These are phyloP conservation scores for Chalciporus sphaerocephalus DNA, from an alignment of 768 basidiomycete genomes.

Conservation along the genomic window DNA sequence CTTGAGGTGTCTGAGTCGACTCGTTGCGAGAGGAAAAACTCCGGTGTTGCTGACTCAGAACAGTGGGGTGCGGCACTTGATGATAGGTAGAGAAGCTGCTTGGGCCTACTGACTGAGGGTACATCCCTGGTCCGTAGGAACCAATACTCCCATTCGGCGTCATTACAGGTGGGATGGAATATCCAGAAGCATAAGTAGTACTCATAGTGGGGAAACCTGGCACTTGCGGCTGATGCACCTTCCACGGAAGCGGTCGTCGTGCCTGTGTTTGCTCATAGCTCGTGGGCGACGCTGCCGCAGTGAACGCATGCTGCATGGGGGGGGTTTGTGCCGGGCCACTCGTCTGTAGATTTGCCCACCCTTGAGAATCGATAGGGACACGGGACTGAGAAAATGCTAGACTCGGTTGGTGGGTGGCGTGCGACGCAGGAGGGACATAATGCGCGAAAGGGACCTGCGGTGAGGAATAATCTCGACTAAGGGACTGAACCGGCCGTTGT, in stretches of 20 bases:
- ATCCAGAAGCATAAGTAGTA: background rate
- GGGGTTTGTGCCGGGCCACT: conserved; percentile 2
- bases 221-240: conserved; percentile 6
- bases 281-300: conserved; percentile 1
- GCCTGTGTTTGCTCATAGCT: conserved; percentile 3
- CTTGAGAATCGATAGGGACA: background rate
- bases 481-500: background rate
- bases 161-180: conserved; percentile 6
- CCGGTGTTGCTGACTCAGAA: conserved; percentile 3
- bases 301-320: background rate
- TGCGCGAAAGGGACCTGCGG: background rate
- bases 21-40: background rate
- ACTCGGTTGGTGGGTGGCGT: background rate
- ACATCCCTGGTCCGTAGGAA: background rate
- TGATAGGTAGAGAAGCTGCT: conserved; percentile 1
- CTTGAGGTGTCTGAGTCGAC: conserved; percentile 5
- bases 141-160: background rate
- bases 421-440: conserved; percentile 3
- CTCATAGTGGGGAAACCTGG: background rate
- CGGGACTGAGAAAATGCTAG: background rate
- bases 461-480: background rate
- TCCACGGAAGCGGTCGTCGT: conserved; percentile 15
- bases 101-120: background rate
- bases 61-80: background rate
- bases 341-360: background rate